Evolutionary conservation across 345 rosid genomes (phyloP).

Genomic region (Populus simonii): DNA sequence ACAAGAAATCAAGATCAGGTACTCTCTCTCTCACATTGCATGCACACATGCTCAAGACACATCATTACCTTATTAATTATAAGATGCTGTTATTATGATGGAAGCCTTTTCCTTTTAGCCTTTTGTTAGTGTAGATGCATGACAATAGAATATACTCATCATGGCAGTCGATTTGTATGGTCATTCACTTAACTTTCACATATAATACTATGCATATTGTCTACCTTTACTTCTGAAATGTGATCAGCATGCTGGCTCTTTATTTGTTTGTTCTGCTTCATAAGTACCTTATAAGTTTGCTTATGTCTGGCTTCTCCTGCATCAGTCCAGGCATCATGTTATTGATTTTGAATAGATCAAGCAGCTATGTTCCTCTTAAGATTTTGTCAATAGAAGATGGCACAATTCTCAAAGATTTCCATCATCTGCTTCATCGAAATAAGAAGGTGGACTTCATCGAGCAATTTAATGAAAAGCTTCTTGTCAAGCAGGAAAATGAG

Average conservation of each 20-base stretch:
- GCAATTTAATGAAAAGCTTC: constrained; percentile 97
- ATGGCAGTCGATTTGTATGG: not conserved
- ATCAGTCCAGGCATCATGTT: constrained; percentile 96
- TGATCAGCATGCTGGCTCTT: not conserved
- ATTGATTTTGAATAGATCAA: constrained; percentile 77
- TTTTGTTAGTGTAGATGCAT: not conserved
- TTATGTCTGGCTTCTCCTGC: constrained; percentile 8
- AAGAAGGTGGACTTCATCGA: constrained; percentile 98
- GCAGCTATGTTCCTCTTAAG: constrained; percentile 75
- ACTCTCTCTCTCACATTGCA: constrained; percentile 8
- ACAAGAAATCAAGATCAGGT: constrained; percentile 98
- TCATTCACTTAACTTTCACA: not conserved
- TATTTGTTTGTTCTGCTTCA: not conserved
- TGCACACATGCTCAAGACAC: not conserved
- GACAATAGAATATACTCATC: not conserved
- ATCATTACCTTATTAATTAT: not conserved
- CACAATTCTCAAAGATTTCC: constrained; percentile 81
- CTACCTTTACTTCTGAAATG: not conserved
- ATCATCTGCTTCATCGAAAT: constrained; percentile 87
- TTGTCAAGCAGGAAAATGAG: constrained; percentile 97
- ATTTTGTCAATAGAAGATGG: constrained; percentile 98
- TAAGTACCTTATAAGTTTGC: not conserved
- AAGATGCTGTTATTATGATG: not conserved
- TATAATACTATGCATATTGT: not conserved
- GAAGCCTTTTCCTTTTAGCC: no score